Conservation (phyloP, 352 stramenopile species). For the Globisporangium echinulatum region DNA sequence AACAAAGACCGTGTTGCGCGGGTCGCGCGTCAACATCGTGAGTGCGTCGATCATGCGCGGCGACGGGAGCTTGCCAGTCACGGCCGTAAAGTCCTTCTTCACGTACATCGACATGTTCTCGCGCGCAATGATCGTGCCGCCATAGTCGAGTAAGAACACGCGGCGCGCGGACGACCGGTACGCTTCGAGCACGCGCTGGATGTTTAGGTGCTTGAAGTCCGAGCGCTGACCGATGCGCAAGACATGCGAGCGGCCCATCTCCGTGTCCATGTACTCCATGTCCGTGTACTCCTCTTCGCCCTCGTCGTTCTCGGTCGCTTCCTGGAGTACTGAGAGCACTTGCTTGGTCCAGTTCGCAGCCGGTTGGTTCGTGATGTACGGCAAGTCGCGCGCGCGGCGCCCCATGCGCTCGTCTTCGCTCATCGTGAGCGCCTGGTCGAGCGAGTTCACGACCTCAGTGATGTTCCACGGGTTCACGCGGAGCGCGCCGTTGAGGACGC, state of each 20-base stretch:
- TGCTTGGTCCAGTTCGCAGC: conserved; percentile 95
- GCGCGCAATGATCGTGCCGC: conserved; percentile 92
- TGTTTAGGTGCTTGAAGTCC: conserved; percentile 84
- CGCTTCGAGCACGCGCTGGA: conserved; percentile 73
- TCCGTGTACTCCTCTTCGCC: conserved; percentile 76
- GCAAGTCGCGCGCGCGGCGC: conserved; percentile 91
- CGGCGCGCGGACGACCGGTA: conserved; percentile 83
- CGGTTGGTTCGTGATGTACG: conserved; percentile 92
- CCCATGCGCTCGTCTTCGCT: conserved; percentile 81
- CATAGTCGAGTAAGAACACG: conserved; percentile 97
- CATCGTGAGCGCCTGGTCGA: conserved; percentile 95
- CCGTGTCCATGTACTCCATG: conserved; percentile 86
- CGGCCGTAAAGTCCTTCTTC: conserved; percentile 93
- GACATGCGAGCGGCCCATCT: conserved; percentile 70
- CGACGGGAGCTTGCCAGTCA: conserved; percentile 91
- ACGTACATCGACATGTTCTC: conserved; percentile 94
- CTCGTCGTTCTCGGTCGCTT: conserved; percentile 57
- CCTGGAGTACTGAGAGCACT: conserved; percentile 87
- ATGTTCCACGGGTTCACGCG: conserved; percentile 98
- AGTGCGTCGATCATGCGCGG: conserved; percentile 87
- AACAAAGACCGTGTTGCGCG: conserved; percentile 96
- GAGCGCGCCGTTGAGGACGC: conserved; percentile 94
- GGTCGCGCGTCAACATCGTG: conserved; percentile 83
- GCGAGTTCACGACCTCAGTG: conserved; percentile 80
- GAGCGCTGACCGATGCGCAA: conserved; percentile 54